These are phyloP conservation scores for Colletotrichum sp. DNA, from an alignment of 2,329 filamentous ascomycete genomes.

Conservation along the genomic window DNA sequence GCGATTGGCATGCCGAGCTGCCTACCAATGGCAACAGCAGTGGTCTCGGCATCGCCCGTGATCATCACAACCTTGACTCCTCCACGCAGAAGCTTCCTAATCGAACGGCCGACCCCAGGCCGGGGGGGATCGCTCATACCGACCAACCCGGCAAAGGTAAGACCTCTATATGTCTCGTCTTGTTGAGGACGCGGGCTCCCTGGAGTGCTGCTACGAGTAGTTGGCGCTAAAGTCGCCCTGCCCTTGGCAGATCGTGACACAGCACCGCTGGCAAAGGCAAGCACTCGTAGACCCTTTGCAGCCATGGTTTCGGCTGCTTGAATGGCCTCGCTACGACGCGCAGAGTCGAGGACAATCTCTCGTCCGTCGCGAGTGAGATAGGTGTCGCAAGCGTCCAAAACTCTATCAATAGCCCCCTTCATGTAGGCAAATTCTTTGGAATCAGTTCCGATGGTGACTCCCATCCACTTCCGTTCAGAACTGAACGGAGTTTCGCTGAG, in stretches of 20 bases:
- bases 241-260: constrained; percentile 53
- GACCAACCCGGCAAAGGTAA: constrained; percentile 90
- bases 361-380: constrained; percentile 87
- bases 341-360: constrained; percentile 83
- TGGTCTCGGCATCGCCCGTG: constrained; percentile 94
- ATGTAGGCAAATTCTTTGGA: constrained; percentile 85
- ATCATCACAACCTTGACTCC: constrained; percentile 99
- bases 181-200: constrained; percentile 38
- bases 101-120: constrained; percentile 87
- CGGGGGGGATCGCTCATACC: constrained; percentile 98
- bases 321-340: constrained; percentile 74
- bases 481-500: constrained; percentile 92
- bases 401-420: constrained; percentile 90
- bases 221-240: constrained; percentile 37
- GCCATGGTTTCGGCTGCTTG: constrained; percentile 88
- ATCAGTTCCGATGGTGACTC: constrained; percentile 78
- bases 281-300: constrained; percentile 83
- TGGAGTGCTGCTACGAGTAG: constrained; percentile 59
- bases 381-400: constrained; percentile 86
- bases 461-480: constrained; percentile 99
- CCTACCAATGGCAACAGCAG: constrained; percentile 89
- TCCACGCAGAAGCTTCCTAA: constrained; percentile 87
- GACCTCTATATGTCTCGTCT: constrained; percentile 74
- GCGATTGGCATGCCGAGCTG: constrained; percentile 93
- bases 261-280: constrained; percentile 90